Percentiles rank a stretch among this genome's conserved stretches.
Evolutionary conservation across 1,284 basidiomycete genomes (phyloP).

Genomic region (Naganishia cerealis): DNA sequence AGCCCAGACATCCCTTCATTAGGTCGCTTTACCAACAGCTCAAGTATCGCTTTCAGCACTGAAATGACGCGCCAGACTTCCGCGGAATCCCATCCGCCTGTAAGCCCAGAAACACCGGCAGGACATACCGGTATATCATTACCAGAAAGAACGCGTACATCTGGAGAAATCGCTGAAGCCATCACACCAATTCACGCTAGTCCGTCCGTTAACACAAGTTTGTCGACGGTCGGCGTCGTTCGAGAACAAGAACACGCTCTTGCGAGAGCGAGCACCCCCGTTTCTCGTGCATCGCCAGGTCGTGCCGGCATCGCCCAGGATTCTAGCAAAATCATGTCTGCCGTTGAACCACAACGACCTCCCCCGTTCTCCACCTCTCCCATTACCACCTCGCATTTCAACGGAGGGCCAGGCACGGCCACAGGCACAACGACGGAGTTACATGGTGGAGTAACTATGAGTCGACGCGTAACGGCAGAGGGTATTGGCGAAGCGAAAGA

Average conservation of each 20-base stretch:
- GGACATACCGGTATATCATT: not conserved
- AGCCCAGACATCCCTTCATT: not conserved
- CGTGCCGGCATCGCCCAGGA: not conserved
- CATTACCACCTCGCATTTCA: constrained; percentile 5
- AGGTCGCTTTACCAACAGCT: not conserved
- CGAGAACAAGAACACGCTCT: not conserved
- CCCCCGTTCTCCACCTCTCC: constrained; percentile 9
- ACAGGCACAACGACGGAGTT: not conserved
- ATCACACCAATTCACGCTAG: not conserved
- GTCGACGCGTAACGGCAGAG: constrained; percentile 21
- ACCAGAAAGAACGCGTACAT: not conserved
- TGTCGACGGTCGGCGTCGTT: not conserved
- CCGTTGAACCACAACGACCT: constrained; percentile 17
- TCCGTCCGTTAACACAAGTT: not conserved
- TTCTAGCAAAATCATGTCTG: constrained; percentile 22
- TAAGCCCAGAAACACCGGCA: not conserved
- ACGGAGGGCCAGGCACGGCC: not conserved
- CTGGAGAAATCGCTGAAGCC: not conserved
- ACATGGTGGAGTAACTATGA: constrained; percentile 23
- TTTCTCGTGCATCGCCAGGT: constrained; percentile 2
- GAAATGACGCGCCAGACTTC: not conserved
- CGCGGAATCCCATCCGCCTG: not conserved
- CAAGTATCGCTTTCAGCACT: not conserved
- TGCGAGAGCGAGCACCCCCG: not conserved
- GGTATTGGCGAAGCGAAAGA: constrained; percentile 22